These are phyloP conservation scores for Rhododendron vialii DNA, from an alignment of 148 eudicot genomes.

Conservation along the genomic window DNA sequence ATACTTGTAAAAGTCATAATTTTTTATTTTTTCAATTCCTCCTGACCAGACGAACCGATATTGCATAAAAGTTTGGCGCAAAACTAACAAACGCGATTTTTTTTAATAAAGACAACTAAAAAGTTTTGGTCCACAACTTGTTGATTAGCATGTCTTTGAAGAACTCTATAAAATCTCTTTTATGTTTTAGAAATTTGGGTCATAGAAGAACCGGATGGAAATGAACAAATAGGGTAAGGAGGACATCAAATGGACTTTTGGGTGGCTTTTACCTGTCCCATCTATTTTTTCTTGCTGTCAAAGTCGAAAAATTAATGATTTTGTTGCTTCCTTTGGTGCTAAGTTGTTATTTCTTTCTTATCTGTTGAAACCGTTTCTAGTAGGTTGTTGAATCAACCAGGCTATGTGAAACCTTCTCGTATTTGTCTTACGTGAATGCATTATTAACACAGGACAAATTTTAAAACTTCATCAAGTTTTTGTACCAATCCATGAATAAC, in stretches of 20 bases:
- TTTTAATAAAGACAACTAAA: no score
- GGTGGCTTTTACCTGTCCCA: slow-evolving; percentile 11
- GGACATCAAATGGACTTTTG: slow-evolving; percentile 1
- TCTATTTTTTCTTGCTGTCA: slow-evolving; percentile 13
- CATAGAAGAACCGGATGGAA: neutral
- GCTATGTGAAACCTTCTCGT: neutral
- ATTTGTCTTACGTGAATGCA: neutral
- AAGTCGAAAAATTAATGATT: slow-evolving; percentile 7
- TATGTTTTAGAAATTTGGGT: slow-evolving; percentile 1
- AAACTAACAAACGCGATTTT: neutral
- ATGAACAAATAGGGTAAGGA: neutral
- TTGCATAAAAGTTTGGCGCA: neutral
- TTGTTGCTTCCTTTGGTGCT: slow-evolving; percentile 7
- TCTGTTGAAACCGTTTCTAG: neutral
- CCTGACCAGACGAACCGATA: no score
- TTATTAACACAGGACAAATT: neutral
- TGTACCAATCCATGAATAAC: neutral
- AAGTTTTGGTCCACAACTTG: neutral
- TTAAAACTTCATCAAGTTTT: neutral
- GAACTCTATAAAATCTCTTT: neutral
- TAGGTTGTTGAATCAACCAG: neutral
- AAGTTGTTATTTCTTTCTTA: neutral
- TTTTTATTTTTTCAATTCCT: no score
- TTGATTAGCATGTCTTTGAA: no score
- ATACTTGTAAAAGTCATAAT: no score